A percentile compares a stretch with the other conserved stretches of the same genome.
Evolutionary conservation across 805 yeast species (phyloP).

Genomic region (Yamadazyma phyllophila): DNA sequence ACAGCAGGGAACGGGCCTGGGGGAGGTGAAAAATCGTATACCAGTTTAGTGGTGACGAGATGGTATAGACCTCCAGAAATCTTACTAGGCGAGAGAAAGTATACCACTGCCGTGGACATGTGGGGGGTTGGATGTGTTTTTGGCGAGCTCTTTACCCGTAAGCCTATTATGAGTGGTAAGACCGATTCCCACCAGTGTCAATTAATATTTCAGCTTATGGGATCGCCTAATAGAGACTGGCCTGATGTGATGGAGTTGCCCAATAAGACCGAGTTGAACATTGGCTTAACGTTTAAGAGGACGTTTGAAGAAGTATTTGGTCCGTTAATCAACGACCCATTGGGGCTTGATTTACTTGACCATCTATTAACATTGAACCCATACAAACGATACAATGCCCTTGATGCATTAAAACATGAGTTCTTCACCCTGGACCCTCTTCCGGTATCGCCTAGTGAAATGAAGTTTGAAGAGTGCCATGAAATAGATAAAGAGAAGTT

Average conservation of each 20-base stretch:
- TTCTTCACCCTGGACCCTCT: constrained; percentile 69
- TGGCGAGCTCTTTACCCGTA: constrained; percentile 80
- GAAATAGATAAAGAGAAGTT: constrained; percentile 73
- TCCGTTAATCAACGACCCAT: constrained; percentile 36
- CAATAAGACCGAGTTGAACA: constrained; percentile 43
- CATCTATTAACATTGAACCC: constrained; percentile 73
- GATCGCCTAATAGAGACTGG: constrained; percentile 70
- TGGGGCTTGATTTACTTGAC: constrained; percentile 55
- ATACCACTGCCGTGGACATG: constrained; percentile 93
- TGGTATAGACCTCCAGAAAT: constrained; percentile 98
- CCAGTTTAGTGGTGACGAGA: constrained; percentile 81
- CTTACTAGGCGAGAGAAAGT: constrained; percentile 76
- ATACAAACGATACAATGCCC: constrained; percentile 68
- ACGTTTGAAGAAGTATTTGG: constrained; percentile 51
- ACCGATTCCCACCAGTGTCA: constrained; percentile 88
- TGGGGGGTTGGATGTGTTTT: constrained; percentile 98
- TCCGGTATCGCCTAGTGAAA: constrained; percentile 51
- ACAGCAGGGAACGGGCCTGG: constrained; percentile 52
- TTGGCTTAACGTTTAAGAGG: constrained; percentile 46
- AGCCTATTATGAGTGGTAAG: constrained; percentile 82
- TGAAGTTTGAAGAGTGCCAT: constrained; percentile 81
- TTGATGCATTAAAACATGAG: constrained; percentile 66
- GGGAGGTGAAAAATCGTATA: constrained; percentile 52
- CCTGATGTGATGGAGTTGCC: constrained; percentile 61
- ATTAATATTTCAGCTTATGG: constrained; percentile 74